These are phyloP conservation scores for Botrytis aclada DNA, from an alignment of 2,329 filamentous ascomycete genomes.

Conservation along the genomic window DNA sequence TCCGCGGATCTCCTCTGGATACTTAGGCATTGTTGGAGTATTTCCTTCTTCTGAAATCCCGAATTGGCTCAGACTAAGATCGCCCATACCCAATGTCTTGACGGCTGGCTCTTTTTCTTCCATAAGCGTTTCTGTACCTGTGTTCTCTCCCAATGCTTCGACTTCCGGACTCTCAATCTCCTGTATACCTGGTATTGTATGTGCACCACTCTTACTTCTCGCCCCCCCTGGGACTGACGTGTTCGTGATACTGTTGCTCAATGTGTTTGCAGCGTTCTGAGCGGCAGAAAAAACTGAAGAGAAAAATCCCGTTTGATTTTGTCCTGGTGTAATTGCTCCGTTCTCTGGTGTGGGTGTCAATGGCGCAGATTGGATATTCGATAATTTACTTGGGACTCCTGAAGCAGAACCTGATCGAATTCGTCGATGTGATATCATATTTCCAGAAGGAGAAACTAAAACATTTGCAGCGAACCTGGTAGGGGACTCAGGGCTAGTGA, in stretches of 20 bases:
- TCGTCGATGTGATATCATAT: conserved; percentile 71
- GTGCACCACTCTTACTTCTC: conserved; percentile 42
- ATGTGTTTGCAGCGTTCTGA: conserved; percentile 79
- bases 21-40: conserved; percentile 56
- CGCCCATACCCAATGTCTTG: conserved; percentile 83
- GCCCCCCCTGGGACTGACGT: conserved; percentile 53
- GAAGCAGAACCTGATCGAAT: conserved; percentile 53
- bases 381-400: conserved; percentile 75
- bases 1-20: conserved; percentile 43
- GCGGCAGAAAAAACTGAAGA: conserved; percentile 89
- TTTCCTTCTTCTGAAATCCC: conserved; percentile 66
- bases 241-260: conserved; percentile 73
- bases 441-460: conserved; percentile 60
- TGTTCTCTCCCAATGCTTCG: conserved; percentile 38
- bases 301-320: conserved; percentile 70
- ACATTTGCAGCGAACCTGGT: conserved; percentile 45
- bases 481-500: conserved; percentile 27
- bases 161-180: conserved; percentile 35
- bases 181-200: conserved; percentile 31
- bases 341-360: conserved; percentile 74
- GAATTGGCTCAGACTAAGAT: conserved; percentile 84
- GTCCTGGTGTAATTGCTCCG: conserved; percentile 48
- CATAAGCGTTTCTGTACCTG: conserved; percentile 34
- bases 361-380: conserved; percentile 68
- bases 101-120: conserved; percentile 71